Evolutionary conservation across 176 grass and related monocot species (phyloP).

Genomic region (Carex scoparia): DNA sequence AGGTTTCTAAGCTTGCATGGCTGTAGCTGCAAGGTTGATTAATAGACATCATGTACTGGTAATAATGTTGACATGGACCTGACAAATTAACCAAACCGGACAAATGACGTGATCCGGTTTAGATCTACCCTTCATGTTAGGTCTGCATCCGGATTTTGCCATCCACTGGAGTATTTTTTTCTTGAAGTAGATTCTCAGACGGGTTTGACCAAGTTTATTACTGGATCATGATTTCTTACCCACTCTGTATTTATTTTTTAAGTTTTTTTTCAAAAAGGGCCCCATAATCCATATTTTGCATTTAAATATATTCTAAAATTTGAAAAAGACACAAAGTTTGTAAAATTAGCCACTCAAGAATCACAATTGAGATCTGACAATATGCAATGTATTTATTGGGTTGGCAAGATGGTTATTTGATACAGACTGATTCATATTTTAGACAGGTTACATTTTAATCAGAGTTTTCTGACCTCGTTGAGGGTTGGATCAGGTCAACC

Average conservation of each 20-base stretch:
- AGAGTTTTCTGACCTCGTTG: background rate
- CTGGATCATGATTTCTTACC: background rate
- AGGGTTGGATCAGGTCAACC: background rate
- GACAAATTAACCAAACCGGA: background rate
- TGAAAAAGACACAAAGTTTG: background rate
- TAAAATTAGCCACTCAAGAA: background rate
- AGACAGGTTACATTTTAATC: background rate
- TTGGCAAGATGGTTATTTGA: background rate
- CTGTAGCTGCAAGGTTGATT: background rate
- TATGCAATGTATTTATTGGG: background rate
- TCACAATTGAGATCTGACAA: background rate
- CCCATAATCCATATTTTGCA: background rate
- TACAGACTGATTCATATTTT: background rate
- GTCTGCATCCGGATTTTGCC: background rate
- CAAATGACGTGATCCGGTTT: background rate
- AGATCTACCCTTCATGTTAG: background rate
- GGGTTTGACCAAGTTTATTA: background rate
- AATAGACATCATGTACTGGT: background rate
- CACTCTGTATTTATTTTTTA: background rate
- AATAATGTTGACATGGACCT: background rate
- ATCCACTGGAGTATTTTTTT: background rate
- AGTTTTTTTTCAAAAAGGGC: background rate
- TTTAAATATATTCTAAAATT: background rate
- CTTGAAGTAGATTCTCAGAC: background rate
- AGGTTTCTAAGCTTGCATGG: background rate